Conservation (phyloP, 2,329 filamentous ascomycete genomes). For the Alternaria postmessia region DNA sequence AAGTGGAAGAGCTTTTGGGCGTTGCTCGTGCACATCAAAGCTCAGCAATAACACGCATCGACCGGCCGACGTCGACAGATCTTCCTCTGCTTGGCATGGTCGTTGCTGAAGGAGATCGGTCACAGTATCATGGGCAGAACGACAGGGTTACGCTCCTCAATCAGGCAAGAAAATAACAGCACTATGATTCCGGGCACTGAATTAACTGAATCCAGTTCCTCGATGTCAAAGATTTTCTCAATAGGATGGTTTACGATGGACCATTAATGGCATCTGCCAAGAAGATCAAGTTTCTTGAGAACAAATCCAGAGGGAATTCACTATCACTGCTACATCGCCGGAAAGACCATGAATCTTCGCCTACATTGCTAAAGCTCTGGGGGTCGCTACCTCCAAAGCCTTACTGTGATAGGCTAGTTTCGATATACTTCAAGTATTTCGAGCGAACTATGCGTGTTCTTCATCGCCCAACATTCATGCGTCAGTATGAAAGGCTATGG, state of each 20-base stretch:
- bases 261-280: slow-evolving; percentile 25
- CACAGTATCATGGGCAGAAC: slow-evolving; percentile 31
- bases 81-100: slow-evolving; percentile 24
- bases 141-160: slow-evolving; percentile 31
- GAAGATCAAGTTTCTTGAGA: slow-evolving; percentile 28
- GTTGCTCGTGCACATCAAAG: slow-evolving; percentile 7
- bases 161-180: slow-evolving; percentile 19
- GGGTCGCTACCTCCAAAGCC: slow-evolving; percentile 29
- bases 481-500: slow-evolving; percentile 34
- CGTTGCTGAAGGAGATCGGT: slow-evolving; percentile 28
- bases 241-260: slow-evolving; percentile 21
- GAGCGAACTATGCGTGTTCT: slow-evolving; percentile 37
- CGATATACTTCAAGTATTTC: slow-evolving; percentile 30
- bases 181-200: background rate
- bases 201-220: slow-evolving; percentile 24
- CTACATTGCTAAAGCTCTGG: slow-evolving; percentile 28
- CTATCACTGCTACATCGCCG: slow-evolving; percentile 14
- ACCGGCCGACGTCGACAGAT: background rate
- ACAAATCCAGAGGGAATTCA: slow-evolving; percentile 20
- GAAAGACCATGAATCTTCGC: slow-evolving; percentile 19
- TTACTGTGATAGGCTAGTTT: slow-evolving; percentile 33
- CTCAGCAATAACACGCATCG: background rate
- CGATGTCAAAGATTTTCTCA: slow-evolving; percentile 27
- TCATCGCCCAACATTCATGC: slow-evolving; percentile 36
- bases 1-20: slow-evolving; percentile 30